These are phyloP conservation scores for Xylariales sp. DNA, from an alignment of 2,329 filamentous ascomycete species.

Conservation along the genomic window DNA sequence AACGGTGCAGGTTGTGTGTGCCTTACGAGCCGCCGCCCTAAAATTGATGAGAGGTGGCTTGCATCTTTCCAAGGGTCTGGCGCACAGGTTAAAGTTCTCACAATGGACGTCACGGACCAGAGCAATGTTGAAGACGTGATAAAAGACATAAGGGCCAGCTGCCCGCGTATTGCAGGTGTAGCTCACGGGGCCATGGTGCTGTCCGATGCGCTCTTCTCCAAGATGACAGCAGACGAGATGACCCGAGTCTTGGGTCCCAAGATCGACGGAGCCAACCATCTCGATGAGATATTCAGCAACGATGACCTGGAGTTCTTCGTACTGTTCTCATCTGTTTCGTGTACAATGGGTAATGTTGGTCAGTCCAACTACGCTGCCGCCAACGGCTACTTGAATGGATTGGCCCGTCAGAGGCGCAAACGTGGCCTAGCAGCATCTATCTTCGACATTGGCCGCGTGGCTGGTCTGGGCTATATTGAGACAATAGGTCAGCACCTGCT, in stretches of 20 bases:
- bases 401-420: constrained; percentile 7
- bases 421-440: constrained; percentile 7
- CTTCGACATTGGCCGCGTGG: constrained; percentile 7
- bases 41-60: constrained; percentile 12
- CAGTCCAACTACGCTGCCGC: not conserved
- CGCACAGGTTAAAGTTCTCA: not conserved
- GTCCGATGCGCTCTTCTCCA: too few species aligned
- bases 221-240: too few species aligned
- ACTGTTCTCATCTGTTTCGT: not conserved
- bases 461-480: constrained; percentile 9
- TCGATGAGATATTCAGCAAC: not conserved
- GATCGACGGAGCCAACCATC: too few species aligned
- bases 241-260: too few species aligned
- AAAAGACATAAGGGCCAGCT: too few species aligned
- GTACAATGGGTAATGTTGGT: not conserved
- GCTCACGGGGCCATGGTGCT: too few species aligned
- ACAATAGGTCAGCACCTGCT: too few species aligned
- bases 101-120: not conserved
- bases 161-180: too few species aligned
- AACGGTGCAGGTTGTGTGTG: constrained; percentile 18
- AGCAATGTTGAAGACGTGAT: not conserved
- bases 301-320: constrained; percentile 1
- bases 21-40: constrained; percentile 23
- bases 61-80: not conserved
- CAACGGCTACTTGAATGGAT: not conserved